These are phyloP conservation scores for Candida sithepensis DNA, from an alignment of 805 yeast species.

Conservation along the genomic window DNA sequence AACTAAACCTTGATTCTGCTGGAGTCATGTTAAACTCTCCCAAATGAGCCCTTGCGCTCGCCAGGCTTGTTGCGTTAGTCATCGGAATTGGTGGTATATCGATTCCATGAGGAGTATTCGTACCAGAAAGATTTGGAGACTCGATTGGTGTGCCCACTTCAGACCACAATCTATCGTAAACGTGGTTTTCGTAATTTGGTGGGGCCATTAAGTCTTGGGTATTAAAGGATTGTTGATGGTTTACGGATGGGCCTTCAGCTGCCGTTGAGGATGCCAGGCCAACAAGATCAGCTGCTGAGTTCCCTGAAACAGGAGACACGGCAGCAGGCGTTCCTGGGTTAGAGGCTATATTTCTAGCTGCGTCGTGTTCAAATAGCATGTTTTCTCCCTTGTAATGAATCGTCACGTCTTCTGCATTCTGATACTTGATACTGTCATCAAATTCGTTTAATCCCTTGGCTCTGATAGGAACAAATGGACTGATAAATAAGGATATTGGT, in stretches of 20 bases:
- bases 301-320: background rate
- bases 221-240: slow-evolving; percentile 7
- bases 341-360: slow-evolving; percentile 2
- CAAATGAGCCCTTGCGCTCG: slow-evolving; percentile 6
- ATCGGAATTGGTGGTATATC: slow-evolving; percentile 3
- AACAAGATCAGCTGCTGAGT: background rate
- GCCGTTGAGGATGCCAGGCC: background rate
- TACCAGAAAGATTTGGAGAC: slow-evolving; percentile 42
- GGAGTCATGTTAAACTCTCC: slow-evolving; percentile 26
- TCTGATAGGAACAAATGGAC: slow-evolving; percentile 75
- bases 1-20: slow-evolving; percentile 20
- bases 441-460: slow-evolving; percentile 36
- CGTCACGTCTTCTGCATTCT: slow-evolving; percentile 26
- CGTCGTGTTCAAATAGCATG: slow-evolving; percentile 25
- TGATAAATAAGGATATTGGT: slow-evolving; percentile 53
- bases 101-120: slow-evolving; percentile 12
- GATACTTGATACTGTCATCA: slow-evolving; percentile 18
- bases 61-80: background rate
- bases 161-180: slow-evolving; percentile 76
- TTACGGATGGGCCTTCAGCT: background rate
- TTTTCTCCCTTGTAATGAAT: slow-evolving; percentile 26
- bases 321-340: slow-evolving; percentile 7
- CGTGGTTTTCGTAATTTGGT: slow-evolving; percentile 77
- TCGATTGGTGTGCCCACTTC: slow-evolving; percentile 51
- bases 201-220: slow-evolving; percentile 66